Conservation (phyloP, 495 filamentous ascomycete genomes). For the Emericellopsis terricola region DNA sequence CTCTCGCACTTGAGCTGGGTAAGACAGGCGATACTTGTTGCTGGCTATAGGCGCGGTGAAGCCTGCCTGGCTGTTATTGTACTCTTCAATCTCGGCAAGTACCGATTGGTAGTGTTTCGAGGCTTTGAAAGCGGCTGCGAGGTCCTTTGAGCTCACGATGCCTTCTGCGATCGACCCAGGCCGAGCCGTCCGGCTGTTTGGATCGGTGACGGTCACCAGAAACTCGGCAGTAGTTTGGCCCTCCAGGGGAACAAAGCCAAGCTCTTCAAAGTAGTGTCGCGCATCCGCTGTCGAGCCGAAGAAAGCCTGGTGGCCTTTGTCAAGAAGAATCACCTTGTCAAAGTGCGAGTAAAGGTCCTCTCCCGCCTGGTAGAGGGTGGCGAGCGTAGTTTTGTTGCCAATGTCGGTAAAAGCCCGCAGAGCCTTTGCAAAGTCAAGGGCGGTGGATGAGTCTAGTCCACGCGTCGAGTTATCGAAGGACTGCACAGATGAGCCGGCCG, state of each 20-base stretch:
- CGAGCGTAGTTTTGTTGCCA: conserved; percentile 32
- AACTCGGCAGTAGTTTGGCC: conserved; percentile 50
- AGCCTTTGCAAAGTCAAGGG: conserved; percentile 27
- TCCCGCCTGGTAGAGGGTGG: conserved; percentile 55
- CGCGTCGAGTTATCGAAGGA: conserved; percentile 31
- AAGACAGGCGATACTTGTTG: too few relatives aligned
- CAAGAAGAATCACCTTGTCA: conserved; percentile 49
- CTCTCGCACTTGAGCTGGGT: too few relatives aligned
- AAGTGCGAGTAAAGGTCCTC: conserved; percentile 49
- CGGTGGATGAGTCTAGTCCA: conserved; percentile 28
- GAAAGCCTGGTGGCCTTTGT: conserved; percentile 48
- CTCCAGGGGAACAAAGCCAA: conserved; percentile 35
- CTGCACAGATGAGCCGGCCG: conserved; percentile 12
- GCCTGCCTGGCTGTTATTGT: too few relatives aligned
- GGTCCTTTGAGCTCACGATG: neutral
- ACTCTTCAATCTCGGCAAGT: too few relatives aligned
- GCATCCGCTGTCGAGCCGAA: conserved; percentile 40
- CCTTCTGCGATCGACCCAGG: conserved; percentile 31
- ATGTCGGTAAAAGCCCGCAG: conserved; percentile 34
- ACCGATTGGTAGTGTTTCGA: neutral
- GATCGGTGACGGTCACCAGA: conserved; percentile 52
- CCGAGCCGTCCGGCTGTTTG: conserved; percentile 39
- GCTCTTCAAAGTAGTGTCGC: conserved; percentile 39
- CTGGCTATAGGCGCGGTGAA: too few relatives aligned
- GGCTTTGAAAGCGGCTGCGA: neutral